phyloP scores from a whole-genome alignment of 805 yeast species.

The Suhomyces sp. region DNA sequence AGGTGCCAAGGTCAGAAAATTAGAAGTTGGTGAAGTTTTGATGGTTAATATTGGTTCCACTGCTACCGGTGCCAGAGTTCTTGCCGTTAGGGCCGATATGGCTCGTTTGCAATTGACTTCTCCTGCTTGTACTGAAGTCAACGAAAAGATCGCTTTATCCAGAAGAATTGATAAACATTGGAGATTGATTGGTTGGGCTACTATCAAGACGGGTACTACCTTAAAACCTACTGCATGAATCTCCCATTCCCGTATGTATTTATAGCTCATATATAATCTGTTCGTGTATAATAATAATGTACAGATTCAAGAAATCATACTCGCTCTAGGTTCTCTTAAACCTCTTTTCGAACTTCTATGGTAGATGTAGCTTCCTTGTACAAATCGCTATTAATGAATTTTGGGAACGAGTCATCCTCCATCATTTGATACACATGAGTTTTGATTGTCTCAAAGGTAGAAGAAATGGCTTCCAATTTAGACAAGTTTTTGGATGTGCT shows the following conservation, averaged over 20 bases:
- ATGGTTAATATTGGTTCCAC: constrained; percentile 99
- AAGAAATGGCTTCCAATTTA: constrained; percentile 16
- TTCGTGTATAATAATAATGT: too few species aligned
- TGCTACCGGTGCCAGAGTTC: constrained; percentile 98
- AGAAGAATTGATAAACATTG: constrained; percentile 99
- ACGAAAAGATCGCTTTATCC: constrained; percentile 97
- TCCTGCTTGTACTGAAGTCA: constrained; percentile 98
- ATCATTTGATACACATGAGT: constrained; percentile 54
- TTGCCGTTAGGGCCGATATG: constrained; percentile 98
- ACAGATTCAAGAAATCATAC: not conserved
- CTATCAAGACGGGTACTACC: constrained; percentile 90
- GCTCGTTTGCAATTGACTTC: constrained; percentile 95
- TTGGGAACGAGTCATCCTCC: constrained; percentile 73
- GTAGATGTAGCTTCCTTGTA: constrained; percentile 12
- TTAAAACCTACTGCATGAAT: constrained; percentile 66
- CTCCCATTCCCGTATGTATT: too few species aligned
- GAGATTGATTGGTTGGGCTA: constrained; percentile 99
- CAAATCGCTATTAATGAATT: constrained; percentile 46
- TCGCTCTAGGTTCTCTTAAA: not conserved
- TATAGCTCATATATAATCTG: constrained; percentile 2
- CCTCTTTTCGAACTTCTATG: not conserved
- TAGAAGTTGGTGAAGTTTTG: constrained; percentile 90
- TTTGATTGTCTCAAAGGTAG: constrained; percentile 50
- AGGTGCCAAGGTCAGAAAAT: constrained; percentile 89
- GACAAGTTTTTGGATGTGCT: constrained; percentile 4